Conservation (phyloP, 139 green algal species). For the Chlorella sp. region DNA sequence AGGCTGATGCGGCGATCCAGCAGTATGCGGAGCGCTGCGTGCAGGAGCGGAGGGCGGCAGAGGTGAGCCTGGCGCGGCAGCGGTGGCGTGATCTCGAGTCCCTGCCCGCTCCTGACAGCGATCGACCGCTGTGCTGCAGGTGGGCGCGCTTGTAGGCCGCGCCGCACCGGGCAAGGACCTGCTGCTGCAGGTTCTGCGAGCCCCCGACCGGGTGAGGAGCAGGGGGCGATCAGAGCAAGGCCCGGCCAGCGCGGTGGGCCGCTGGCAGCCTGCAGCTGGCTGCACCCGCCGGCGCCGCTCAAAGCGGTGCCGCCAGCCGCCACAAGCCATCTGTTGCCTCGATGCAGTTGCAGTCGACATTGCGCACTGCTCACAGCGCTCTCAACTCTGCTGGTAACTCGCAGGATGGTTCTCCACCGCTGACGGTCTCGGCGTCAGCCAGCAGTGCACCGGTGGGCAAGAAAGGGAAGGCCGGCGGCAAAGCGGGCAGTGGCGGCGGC, state of each 20-base stretch:
- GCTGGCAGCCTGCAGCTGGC: not conserved
- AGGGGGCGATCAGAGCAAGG: not conserved
- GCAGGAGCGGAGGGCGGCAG: not conserved
- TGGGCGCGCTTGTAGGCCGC: constrained; percentile 40
- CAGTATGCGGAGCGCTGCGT: constrained; percentile 1
- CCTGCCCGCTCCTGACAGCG: too few relatives aligned
- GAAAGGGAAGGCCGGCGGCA: not conserved
- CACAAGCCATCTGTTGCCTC: not conserved
- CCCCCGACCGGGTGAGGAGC: constrained; percentile 22
- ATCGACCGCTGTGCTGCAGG: constrained; percentile 1
- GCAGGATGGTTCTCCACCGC: constrained; percentile 1
- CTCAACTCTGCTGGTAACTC: too few relatives aligned
- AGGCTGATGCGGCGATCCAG: not conserved
- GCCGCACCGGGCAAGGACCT: constrained; percentile 29
- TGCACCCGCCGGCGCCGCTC: not conserved
- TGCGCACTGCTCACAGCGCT: not conserved
- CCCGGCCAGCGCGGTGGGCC: not conserved
- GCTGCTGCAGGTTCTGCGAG: constrained; percentile 16
- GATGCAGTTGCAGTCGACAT: too few relatives aligned
- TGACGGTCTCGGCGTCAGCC: not conserved
- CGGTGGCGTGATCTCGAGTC: too few relatives aligned
- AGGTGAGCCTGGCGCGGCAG: not conserved
- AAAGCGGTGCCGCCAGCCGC: not conserved
- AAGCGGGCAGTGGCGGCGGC: too few relatives aligned
- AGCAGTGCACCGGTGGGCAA: not conserved